Conservation (phyloP, 768 basidiomycete genomes). For the Hygrocybe coccinea region DNA sequence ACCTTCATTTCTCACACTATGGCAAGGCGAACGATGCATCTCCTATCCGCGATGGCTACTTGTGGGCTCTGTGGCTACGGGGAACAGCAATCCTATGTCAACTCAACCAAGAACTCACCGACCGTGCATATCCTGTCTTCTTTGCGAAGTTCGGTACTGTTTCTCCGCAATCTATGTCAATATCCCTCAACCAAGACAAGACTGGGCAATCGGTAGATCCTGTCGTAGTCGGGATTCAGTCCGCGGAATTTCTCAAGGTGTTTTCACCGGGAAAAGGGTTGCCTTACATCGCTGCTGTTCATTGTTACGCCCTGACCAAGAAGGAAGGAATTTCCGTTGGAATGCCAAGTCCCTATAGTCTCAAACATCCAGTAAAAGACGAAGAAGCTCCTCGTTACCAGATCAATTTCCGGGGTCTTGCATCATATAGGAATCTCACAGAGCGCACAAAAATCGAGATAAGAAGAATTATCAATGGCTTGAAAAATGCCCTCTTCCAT, state of each 20-base stretch:
- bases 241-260: not conserved
- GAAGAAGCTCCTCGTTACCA: slow-evolving; percentile 15
- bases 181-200: slow-evolving; percentile 3
- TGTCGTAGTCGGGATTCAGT: not conserved
- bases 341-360: not conserved
- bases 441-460: slow-evolving; percentile 1
- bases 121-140: slow-evolving; percentile 8
- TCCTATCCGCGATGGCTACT: not conserved
- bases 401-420: slow-evolving; percentile 16
- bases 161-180: slow-evolving; percentile 4
- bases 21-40: slow-evolving; percentile 4
- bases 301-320: slow-evolving; percentile 13
- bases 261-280: slow-evolving; percentile 5
- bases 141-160: not conserved
- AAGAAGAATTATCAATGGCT: slow-evolving; percentile 1
- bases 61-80: slow-evolving; percentile 13
- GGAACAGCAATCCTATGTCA: slow-evolving; percentile 13
- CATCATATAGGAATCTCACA: slow-evolving; percentile 1
- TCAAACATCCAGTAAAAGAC: slow-evolving; percentile 1
- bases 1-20: slow-evolving; percentile 6
- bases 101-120: slow-evolving; percentile 13
- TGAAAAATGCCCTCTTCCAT: slow-evolving; percentile 2
- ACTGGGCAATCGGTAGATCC: not conserved
- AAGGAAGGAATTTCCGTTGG: slow-evolving; percentile 1
- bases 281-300: slow-evolving; percentile 18